A percentile compares a stretch with the other conserved stretches of the same genome.
These are phyloP conservation scores for Xylariomycetidae sp. DNA, from an alignment of 2,329 filamentous ascomycete species.

Conservation along the genomic window DNA sequence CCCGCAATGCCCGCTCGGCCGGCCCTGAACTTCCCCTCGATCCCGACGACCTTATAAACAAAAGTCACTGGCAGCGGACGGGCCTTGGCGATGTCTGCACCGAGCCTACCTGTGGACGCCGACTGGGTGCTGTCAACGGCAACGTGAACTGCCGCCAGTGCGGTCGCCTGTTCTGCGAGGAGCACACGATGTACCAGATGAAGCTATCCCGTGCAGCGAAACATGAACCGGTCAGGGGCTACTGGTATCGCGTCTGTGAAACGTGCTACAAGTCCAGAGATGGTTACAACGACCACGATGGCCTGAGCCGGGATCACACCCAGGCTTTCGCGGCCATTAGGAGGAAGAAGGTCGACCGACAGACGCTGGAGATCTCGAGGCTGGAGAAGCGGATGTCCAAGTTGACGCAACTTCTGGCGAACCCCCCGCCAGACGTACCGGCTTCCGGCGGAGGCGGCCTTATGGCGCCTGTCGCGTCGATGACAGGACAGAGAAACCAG, in stretches of 20 bases:
- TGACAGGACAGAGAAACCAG: slow-evolving; percentile 65
- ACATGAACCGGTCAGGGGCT: slow-evolving; percentile 82
- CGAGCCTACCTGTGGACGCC: slow-evolving; percentile 78
- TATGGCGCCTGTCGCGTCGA: slow-evolving; percentile 53
- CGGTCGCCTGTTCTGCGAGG: slow-evolving; percentile 89
- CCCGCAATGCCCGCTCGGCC: slow-evolving; percentile 27
- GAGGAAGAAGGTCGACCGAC: slow-evolving; percentile 73
- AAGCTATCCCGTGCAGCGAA: slow-evolving; percentile 84
- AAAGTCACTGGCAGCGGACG: slow-evolving; percentile 80
- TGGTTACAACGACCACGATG: slow-evolving; percentile 86
- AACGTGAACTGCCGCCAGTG: slow-evolving; percentile 92
- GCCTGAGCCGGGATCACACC: slow-evolving; percentile 65
- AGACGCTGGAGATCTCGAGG: slow-evolving; percentile 79
- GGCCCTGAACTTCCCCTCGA: slow-evolving; percentile 47
- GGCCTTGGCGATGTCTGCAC: slow-evolving; percentile 73
- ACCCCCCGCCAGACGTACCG: slow-evolving; percentile 57
- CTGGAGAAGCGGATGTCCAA: slow-evolving; percentile 89
- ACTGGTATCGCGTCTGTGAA: slow-evolving; percentile 94
- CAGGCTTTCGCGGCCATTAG: slow-evolving; percentile 64
- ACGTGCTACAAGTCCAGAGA: slow-evolving; percentile 98
- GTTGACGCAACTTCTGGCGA: slow-evolving; percentile 75
- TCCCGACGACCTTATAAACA: slow-evolving; percentile 84
- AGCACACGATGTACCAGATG: slow-evolving; percentile 99
- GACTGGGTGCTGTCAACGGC: slow-evolving; percentile 71
- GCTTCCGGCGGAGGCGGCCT: slow-evolving; percentile 44